phyloP scores from a whole-genome alignment of 306 rosid species.

The Corylus americana region DNA sequence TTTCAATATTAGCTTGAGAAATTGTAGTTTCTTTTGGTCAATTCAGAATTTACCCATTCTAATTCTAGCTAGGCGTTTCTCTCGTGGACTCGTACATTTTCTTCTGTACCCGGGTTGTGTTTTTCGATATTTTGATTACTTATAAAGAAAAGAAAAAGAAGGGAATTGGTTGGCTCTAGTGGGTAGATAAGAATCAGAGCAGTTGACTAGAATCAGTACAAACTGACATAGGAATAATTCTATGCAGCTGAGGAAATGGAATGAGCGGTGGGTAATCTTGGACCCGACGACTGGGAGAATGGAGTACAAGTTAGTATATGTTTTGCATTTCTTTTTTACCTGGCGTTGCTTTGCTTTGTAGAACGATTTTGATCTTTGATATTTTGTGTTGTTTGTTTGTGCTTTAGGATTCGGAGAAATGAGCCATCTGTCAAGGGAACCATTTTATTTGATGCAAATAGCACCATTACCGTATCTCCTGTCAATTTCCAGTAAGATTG shows the following conservation, averaged over 20 bases:
- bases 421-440: conserved; percentile 86
- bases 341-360: conserved; percentile 15
- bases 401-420: conserved; percentile 77
- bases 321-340: conserved; percentile 15
- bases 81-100: no score
- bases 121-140: no score
- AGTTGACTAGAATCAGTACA: neutral
- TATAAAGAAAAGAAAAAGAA: no score
- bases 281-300: conserved; percentile 94
- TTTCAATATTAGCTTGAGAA: neutral
- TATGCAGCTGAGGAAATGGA: conserved; percentile 85
- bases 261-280: conserved; percentile 91
- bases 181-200: neutral
- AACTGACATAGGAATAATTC: neutral
- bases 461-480: conserved; percentile 89
- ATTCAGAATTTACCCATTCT: neutral
- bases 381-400: conserved; percentile 22
- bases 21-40: neutral
- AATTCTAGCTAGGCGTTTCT: no score
- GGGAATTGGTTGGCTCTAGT: no score
- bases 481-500: conserved; percentile 89
- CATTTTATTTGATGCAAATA: conserved; percentile 79
- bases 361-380: conserved; percentile 8
- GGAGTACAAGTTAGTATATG: conserved; percentile 86
- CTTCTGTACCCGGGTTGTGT: no score